Evolutionary conservation across 23 red algal genomes (phyloP).

Genomic region (Agarophyton chilense): DNA sequence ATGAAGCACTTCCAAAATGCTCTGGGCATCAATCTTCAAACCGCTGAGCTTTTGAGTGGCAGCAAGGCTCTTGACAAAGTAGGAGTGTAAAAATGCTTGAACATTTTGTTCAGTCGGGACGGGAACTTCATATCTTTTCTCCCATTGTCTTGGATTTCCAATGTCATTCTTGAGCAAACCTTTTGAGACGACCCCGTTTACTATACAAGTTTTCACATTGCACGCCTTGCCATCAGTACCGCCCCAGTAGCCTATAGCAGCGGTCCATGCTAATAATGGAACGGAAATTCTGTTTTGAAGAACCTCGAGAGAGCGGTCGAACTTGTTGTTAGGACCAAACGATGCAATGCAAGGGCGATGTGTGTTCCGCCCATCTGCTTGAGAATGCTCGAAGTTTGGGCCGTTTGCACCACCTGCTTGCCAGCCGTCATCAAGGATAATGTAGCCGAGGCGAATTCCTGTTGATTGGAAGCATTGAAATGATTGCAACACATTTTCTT

Average conservation of each 20-base stretch:
- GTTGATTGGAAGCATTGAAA: background rate
- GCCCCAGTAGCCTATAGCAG: slow-evolving; percentile 74
- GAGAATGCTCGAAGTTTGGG: slow-evolving; percentile 38
- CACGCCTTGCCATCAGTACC: slow-evolving; percentile 34
- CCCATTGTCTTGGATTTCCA: slow-evolving; percentile 47
- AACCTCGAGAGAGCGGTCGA: slow-evolving; percentile 17
- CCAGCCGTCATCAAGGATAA: slow-evolving; percentile 83
- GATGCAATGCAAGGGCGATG: slow-evolving; percentile 9
- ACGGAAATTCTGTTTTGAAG: background rate
- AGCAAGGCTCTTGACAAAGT: slow-evolving; percentile 50
- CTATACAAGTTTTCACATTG: slow-evolving; percentile 15
- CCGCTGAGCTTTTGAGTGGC: slow-evolving; percentile 21
- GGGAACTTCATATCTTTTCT: slow-evolving; percentile 36
- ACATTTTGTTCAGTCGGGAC: slow-evolving; percentile 5
- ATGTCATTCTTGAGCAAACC: slow-evolving; percentile 53
- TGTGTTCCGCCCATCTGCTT: background rate
- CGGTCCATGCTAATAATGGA: slow-evolving; percentile 48
- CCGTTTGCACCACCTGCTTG: slow-evolving; percentile 30
- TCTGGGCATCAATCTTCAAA: slow-evolving; percentile 73
- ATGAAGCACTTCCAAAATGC: slow-evolving; percentile 62
- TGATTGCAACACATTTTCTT: background rate
- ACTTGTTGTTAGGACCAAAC: slow-evolving; percentile 62
- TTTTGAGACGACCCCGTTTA: slow-evolving; percentile 17
- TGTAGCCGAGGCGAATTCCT: slow-evolving; percentile 35
- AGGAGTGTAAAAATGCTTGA: slow-evolving; percentile 20